A percentile compares a stretch with the other conserved stretches of the same genome.
phyloP scores from a whole-genome alignment of 2,329 filamentous ascomycete genomes.

The Orbilia quercus region DNA sequence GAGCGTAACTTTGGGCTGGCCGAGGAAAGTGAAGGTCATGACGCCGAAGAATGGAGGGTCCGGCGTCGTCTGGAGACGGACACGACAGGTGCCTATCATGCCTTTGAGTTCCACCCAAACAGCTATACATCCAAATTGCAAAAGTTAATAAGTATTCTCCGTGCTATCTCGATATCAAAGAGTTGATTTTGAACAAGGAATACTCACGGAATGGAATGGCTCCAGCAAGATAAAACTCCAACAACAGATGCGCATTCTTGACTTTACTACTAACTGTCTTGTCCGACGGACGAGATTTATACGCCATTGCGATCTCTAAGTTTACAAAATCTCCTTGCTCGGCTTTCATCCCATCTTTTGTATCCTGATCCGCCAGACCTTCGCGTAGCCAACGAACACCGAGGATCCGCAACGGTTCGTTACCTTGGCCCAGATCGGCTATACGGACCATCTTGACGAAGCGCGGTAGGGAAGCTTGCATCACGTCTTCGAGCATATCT shows the following conservation, averaged over 20 bases:
- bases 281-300: constrained; percentile 63
- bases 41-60: constrained; percentile 82
- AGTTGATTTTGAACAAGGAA: not conserved
- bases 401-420: constrained; percentile 75
- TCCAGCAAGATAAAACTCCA: constrained; percentile 74
- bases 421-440: constrained; percentile 80
- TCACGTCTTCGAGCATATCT: constrained; percentile 80
- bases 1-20: constrained; percentile 77
- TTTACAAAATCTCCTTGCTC: constrained; percentile 84
- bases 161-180: constrained; percentile 62
- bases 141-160: too few species aligned
- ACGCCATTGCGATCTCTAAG: constrained; percentile 79
- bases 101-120: constrained; percentile 81
- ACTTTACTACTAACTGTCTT: constrained; percentile 65
- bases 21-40: constrained; percentile 78
- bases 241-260: constrained; percentile 77
- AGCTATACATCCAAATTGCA: constrained; percentile 63
- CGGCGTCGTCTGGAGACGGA: constrained; percentile 77
- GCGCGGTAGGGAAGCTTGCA: constrained; percentile 79
- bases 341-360: constrained; percentile 74
- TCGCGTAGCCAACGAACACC: constrained; percentile 79
- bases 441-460: constrained; percentile 79
- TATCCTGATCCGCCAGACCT: constrained; percentile 70
- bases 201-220: constrained; percentile 66
- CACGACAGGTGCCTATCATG: constrained; percentile 71